phyloP scores from a whole-genome alignment of 1,139 yeast genomes.

The Pichia norvegensis region DNA sequence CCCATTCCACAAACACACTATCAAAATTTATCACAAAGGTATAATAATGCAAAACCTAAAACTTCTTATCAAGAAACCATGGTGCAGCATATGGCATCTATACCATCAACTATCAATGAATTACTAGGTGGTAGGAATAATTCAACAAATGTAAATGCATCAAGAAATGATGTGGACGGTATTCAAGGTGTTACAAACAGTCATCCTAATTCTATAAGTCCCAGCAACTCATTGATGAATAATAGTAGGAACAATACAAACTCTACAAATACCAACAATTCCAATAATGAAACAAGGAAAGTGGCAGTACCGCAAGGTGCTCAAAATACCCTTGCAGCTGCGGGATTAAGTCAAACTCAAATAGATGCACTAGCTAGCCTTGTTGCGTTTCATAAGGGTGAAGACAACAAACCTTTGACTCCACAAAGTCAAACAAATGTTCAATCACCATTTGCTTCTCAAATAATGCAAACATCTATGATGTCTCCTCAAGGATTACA shows the following conservation, averaged over 20 bases:
- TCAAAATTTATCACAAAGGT: constrained; percentile 15
- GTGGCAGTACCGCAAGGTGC: constrained; percentile 72
- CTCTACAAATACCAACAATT: constrained; percentile 1
- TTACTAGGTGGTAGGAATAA: constrained; percentile 11
- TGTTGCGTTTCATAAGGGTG: constrained; percentile 59
- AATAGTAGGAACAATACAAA: constrained; percentile 13
- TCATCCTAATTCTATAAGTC: constrained; percentile 10
- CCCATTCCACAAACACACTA: constrained; percentile 13
- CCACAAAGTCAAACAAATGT: not conserved
- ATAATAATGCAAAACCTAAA: constrained; percentile 13
- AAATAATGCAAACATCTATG: not conserved
- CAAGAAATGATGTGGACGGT: not conserved
- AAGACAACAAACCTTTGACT: not conserved
- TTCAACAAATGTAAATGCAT: not conserved
- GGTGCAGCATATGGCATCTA: constrained; percentile 15
- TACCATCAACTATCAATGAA: constrained; percentile 27
- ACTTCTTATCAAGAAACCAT: constrained; percentile 14
- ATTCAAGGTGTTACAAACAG: constrained; percentile 2
- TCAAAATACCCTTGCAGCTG: constrained; percentile 49
- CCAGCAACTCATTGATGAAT: not conserved
- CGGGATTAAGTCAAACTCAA: constrained; percentile 60
- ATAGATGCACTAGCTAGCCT: constrained; percentile 65
- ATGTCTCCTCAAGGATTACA: constrained; percentile 8
- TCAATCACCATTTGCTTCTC: not conserved
- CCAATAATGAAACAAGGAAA: constrained; percentile 22